A percentile compares a stretch with the other conserved stretches of the same genome.
These are phyloP conservation scores for Salix suchowensis DNA, from an alignment of 345 rosid genomes.

Conservation along the genomic window DNA sequence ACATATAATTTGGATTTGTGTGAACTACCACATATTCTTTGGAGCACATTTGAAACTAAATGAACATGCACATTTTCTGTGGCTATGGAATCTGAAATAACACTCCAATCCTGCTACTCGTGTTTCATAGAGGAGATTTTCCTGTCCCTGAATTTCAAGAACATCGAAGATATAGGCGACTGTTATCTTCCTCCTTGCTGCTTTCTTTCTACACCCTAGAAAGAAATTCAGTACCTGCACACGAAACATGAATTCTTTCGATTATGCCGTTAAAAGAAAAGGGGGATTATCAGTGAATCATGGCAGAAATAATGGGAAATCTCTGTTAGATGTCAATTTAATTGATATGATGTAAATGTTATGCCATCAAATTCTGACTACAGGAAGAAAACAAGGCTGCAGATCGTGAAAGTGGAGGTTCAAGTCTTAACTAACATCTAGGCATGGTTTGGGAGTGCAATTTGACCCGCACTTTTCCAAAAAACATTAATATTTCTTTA, in stretches of 20 bases:
- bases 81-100: neutral
- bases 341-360: neutral
- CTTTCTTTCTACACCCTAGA: neutral
- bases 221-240: constrained; percentile 20
- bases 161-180: constrained; percentile 1
- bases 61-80: constrained; percentile 15
- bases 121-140: neutral
- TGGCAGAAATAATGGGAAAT: neutral
- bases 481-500: too few species aligned
- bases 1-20: constrained; percentile 11
- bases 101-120: neutral
- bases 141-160: constrained; percentile 5
- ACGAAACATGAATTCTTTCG: neutral
- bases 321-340: neutral
- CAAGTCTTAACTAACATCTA: too few species aligned
- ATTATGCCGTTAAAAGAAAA: neutral
- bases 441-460: too few species aligned
- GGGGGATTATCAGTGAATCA: neutral
- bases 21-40: neutral
- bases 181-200: neutral
- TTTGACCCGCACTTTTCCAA: too few species aligned
- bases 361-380: neutral
- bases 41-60: neutral
- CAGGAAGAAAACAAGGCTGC: neutral
- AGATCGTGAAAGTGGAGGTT: neutral